Base-by-base conservation (phyloP, 2,329 filamentous ascomycete species). In the Xylaria sp. region DNA sequence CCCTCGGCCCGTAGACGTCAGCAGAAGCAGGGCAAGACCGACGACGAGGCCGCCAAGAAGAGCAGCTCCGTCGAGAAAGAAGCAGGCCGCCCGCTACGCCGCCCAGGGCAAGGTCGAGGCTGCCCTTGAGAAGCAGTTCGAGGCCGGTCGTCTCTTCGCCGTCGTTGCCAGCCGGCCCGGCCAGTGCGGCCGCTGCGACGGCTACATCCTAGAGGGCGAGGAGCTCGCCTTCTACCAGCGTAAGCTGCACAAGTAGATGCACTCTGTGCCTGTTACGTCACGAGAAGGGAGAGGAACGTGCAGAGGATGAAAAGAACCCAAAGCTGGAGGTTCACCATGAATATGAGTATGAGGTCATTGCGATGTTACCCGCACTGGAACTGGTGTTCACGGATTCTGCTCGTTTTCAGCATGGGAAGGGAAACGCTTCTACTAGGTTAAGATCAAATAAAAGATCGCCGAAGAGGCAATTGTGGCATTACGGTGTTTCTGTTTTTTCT, bases 141-240 rank as follows among this genome's bases (percentile, higher is more conserved):
- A 98, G 90, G 94, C 95, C 74, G 94, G 94, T 88, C 94, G 96
- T 83, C 85, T 99, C 75, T 97, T 90, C 83, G 95, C 95, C 76
- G 91, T 97, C 74, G 84, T 99, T 76, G 87, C 94, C 75, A 95
- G 91, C 81, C 89, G 95, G 78, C 95, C 95, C 72, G 95, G 95
- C 76, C 95, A 99, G 91, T 95, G 92, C 80, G 95, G 95, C 77
- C 93, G 95, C 83, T 89, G 87, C 77, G 95, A 99, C 81, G 95
- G 95, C 72, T 99, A 99, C 87, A 90, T 99, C 81, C 87, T 99
- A 72, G 95, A 99, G 90, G 95, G 95, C 77, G 95, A 99, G 83
- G 95, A 99, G 89, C 88, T 99, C 78, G 93, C 94, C 82, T 99
- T 99, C 92, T 99, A 99, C 92, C 94, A 97, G 90, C 92, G 92